These are phyloP conservation scores for Ceratobasidium sp. DNA, from an alignment of 1,284 basidiomycete species.

Conservation along the genomic window DNA sequence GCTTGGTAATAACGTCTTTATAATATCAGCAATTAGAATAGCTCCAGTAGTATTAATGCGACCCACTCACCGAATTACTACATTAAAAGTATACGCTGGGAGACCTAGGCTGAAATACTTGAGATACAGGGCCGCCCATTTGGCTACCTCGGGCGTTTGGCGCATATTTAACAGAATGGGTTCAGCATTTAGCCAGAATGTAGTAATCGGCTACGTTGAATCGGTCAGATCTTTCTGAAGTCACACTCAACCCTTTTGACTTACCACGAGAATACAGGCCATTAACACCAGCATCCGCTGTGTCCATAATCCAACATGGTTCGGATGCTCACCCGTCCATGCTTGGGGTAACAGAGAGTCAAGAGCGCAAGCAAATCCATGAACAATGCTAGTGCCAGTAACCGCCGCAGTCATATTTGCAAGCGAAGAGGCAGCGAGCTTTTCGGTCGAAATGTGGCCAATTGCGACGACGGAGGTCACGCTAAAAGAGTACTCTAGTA, in stretches of 20 bases:
- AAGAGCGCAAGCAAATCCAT: conserved; percentile 86
- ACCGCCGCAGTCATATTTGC: conserved; percentile 88
- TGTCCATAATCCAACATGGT: conserved; percentile 89
- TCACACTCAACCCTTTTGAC: conserved; percentile 56
- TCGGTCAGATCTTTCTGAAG: conserved; percentile 42
- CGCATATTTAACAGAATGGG: conserved; percentile 78
- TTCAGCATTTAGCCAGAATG: conserved; percentile 87
- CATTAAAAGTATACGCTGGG: conserved; percentile 88
- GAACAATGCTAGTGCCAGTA: conserved; percentile 77
- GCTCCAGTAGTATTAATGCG: conserved; percentile 69
- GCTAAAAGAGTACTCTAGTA: conserved; percentile 79
- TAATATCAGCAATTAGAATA: neutral
- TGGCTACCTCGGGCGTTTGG: conserved; percentile 90
- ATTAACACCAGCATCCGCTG: conserved; percentile 87
- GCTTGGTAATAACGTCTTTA: conserved; percentile 46
- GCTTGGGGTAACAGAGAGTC: conserved; percentile 93
- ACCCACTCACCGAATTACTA: conserved; percentile 79
- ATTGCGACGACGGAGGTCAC: conserved; percentile 84
- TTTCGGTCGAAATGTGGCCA: conserved; percentile 84
- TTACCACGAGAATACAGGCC: conserved; percentile 69
- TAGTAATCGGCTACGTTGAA: conserved; percentile 67
- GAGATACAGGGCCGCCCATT: conserved; percentile 81
- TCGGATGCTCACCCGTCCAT: conserved; percentile 87
- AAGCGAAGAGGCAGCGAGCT: conserved; percentile 84
- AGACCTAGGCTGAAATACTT: conserved; percentile 83